Conservation (phyloP, 2,329 filamentous ascomycete species). For the Septoria petroselini region DNA sequence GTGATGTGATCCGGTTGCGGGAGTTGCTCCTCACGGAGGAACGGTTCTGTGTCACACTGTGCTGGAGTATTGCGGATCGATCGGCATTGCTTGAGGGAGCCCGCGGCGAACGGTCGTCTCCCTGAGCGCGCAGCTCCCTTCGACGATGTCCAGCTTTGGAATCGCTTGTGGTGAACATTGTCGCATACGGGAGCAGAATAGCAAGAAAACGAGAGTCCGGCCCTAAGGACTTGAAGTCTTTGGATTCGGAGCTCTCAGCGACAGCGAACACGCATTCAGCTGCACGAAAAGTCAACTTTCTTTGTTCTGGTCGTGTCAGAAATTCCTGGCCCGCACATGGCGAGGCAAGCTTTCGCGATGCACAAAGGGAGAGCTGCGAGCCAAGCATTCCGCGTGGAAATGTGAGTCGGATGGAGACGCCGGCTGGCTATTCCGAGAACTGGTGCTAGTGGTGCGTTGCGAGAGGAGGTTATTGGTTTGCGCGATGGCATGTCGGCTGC, state of each 20-base stretch:
- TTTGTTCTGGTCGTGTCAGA: background rate
- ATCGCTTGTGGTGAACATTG: too few relatives aligned
- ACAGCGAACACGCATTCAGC: too few relatives aligned
- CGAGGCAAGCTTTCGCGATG: slow-evolving; percentile 4
- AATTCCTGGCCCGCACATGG: background rate
- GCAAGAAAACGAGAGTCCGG: too few relatives aligned
- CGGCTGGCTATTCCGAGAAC: background rate
- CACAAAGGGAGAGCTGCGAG: background rate
- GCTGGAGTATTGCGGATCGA: background rate
- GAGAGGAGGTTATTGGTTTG: too few relatives aligned
- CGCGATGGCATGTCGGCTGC: too few relatives aligned
- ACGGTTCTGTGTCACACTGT: background rate
- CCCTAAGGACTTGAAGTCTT: too few relatives aligned
- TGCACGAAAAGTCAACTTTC: background rate
- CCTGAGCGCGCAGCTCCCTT: background rate
- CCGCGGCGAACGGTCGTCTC: too few relatives aligned
- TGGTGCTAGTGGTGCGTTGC: too few relatives aligned
- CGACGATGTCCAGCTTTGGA: background rate
- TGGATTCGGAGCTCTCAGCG: too few relatives aligned
- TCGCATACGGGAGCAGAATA: too few relatives aligned
- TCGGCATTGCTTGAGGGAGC: background rate
- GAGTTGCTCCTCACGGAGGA: background rate
- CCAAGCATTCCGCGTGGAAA: background rate
- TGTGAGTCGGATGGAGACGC: background rate
- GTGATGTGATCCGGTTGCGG: background rate